Evolutionary conservation across 805 yeast species (phyloP).

Genomic region (Hanseniaspora jakobsenii): DNA sequence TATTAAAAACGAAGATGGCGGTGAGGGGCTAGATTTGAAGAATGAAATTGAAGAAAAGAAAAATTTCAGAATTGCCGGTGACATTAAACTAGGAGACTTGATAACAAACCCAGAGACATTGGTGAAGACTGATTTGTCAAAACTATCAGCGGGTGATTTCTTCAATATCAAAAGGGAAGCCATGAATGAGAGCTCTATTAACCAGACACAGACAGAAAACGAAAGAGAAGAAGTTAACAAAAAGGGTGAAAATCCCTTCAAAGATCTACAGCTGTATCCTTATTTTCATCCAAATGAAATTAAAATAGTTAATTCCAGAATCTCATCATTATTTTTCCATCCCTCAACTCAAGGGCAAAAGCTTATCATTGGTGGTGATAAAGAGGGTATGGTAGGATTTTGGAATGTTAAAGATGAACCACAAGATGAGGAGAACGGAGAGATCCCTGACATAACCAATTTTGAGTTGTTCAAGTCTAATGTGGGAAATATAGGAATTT

Average conservation of each 20-base stretch:
- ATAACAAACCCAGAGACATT: conserved; percentile 27
- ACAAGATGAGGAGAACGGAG: conserved; percentile 25
- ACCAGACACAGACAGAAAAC: not conserved
- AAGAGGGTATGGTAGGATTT: conserved; percentile 71
- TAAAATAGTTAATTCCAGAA: conserved; percentile 55
- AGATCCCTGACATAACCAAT: conserved; percentile 42
- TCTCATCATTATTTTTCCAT: conserved; percentile 65
- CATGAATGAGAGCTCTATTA: not conserved
- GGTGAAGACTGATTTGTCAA: conserved; percentile 25
- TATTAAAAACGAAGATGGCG: conserved; percentile 19
- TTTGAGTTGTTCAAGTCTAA: conserved; percentile 68
- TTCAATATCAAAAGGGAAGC: conserved; percentile 39
- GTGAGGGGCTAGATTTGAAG: not conserved
- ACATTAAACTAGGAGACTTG: conserved; percentile 46
- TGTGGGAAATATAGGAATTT: conserved; percentile 51
- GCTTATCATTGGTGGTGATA: conserved; percentile 76
- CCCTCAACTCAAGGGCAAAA: conserved; percentile 48
- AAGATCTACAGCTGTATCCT: conserved; percentile 39
- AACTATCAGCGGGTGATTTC: conserved; percentile 59
- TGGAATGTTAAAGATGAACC: conserved; percentile 51
- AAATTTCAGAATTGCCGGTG: conserved; percentile 19
- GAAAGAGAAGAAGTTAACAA: conserved; percentile 25
- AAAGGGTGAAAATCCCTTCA: conserved; percentile 19
- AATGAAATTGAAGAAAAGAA: conserved; percentile 15
- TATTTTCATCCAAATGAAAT: conserved; percentile 57